Percentiles rank a stretch among this genome's conserved stretches.
Evolutionary conservation across 2,329 filamentous ascomycete genomes (phyloP).

Genomic region (Sphaerulina populicola): DNA sequence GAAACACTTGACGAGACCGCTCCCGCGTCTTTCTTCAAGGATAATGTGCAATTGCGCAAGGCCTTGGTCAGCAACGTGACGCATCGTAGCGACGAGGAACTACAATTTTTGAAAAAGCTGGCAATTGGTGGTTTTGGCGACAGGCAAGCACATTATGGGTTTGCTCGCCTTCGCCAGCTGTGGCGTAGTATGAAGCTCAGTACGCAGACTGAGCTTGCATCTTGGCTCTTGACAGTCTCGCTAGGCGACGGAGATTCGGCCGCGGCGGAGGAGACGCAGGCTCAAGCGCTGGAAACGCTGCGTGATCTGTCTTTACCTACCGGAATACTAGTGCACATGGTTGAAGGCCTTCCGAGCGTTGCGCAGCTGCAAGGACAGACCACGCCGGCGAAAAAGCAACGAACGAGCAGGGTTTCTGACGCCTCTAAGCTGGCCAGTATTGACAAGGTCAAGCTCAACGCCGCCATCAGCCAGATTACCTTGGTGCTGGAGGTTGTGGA

Average conservation of each 20-base stretch:
- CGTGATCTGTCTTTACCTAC: constrained; percentile 66
- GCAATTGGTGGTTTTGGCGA: constrained; percentile 38
- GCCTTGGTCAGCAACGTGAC: constrained; percentile 48
- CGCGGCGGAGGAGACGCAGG: constrained; percentile 34
- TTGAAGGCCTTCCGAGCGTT: constrained; percentile 66
- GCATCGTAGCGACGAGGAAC: constrained; percentile 50
- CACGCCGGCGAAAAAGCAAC: constrained; percentile 67
- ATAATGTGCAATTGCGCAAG: constrained; percentile 41
- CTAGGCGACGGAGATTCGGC: constrained; percentile 36
- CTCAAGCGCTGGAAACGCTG: constrained; percentile 62
- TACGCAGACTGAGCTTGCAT: constrained; percentile 51
- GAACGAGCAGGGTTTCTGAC: constrained; percentile 58
- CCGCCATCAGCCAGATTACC: constrained; percentile 66
- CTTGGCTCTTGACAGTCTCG: constrained; percentile 49
- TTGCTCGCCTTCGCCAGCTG: constrained; percentile 59
- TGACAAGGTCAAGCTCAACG: constrained; percentile 57
- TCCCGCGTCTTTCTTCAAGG: constrained; percentile 37
- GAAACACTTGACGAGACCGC: constrained; percentile 56
- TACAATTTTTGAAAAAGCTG: constrained; percentile 47
- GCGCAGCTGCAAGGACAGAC: constrained; percentile 62
- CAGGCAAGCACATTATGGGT: constrained; percentile 50
- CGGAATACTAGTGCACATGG: constrained; percentile 60
- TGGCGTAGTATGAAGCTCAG: constrained; percentile 66
- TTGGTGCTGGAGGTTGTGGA: constrained; percentile 85
- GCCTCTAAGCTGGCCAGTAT: constrained; percentile 54